These are phyloP conservation scores for Aspergillus saccharolyticus DNA, from an alignment of 495 filamentous ascomycete genomes.

Conservation along the genomic window DNA sequence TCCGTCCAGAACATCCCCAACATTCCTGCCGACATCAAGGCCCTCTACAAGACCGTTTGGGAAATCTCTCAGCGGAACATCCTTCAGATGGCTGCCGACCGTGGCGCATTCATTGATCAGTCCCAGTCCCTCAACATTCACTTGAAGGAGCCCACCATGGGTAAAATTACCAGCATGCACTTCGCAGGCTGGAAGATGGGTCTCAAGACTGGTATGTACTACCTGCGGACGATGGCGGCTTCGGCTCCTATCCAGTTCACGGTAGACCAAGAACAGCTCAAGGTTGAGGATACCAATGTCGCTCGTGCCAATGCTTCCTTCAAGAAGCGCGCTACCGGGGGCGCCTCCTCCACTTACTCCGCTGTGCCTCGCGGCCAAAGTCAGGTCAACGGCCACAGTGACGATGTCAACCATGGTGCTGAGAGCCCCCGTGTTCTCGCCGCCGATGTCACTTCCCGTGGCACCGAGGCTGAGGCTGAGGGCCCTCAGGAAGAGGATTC, in stretches of 20 bases:
- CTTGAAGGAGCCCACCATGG: slow-evolving; percentile 98
- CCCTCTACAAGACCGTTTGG: slow-evolving; percentile 99
- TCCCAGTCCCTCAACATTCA: slow-evolving; percentile 99
- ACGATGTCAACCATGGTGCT: slow-evolving; percentile 42
- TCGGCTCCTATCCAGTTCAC: slow-evolving; percentile 98
- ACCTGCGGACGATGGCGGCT: slow-evolving; percentile 95
- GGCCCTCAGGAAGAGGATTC: slow-evolving; percentile 44
- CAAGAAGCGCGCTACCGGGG: slow-evolving; percentile 62
- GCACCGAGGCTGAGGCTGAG: slow-evolving; percentile 11
- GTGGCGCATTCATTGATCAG: slow-evolving; percentile 97
- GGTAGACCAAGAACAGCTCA: slow-evolving; percentile 93
- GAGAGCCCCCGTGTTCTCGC: slow-evolving; percentile 67
- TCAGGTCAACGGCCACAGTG: slow-evolving; percentile 30
- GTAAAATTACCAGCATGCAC: slow-evolving; percentile 99
- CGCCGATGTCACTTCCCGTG: slow-evolving; percentile 53
- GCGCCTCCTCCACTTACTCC: slow-evolving; percentile 44
- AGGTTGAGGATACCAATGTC: slow-evolving; percentile 79
- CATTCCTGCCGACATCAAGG: slow-evolving; percentile 92
- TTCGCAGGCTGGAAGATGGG: slow-evolving; percentile 99
- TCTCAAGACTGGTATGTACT: slow-evolving; percentile 99
- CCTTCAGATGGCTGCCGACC: slow-evolving; percentile 96
- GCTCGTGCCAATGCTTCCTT: slow-evolving; percentile 51
- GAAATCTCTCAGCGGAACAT: slow-evolving; percentile 96
- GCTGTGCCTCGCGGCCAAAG: slow-evolving; percentile 56
- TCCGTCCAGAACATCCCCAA: slow-evolving; percentile 95